phyloP scores from a whole-genome alignment of 2,329 filamentous ascomycete genomes.

The Colletotrichum sp. region DNA sequence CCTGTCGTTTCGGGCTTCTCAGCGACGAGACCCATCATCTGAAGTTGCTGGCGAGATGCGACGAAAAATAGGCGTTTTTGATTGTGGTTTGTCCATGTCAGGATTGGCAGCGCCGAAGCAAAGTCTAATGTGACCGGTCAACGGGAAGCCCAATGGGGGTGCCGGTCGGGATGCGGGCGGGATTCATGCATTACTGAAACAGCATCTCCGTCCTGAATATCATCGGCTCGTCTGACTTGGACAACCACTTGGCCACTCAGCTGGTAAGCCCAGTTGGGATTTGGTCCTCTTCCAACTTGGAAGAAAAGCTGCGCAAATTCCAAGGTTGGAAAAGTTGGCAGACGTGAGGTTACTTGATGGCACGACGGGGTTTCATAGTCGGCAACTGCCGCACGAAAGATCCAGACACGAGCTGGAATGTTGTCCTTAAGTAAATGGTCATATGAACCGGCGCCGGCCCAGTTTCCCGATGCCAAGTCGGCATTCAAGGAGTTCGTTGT shows the following conservation, averaged over 20 bases:
- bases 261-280: not conserved
- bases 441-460: not conserved
- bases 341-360: not conserved
- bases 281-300: not conserved
- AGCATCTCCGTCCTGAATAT: not conserved
- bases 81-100: not conserved
- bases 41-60: constrained; percentile 4
- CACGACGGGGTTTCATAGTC: not conserved
- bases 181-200: constrained; percentile 15
- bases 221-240: not conserved
- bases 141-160: not conserved
- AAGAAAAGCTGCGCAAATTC: not conserved
- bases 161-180: not conserved
- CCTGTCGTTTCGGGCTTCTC: not conserved
- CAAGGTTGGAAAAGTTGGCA: not conserved
- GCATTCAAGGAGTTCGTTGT: not conserved
- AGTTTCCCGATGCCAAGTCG: not conserved
- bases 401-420: not conserved
- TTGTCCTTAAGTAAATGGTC: not conserved
- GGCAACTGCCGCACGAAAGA: not conserved
- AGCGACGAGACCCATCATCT: constrained; percentile 3
- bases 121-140: not conserved
- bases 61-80: not conserved
- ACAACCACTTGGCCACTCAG: not conserved
- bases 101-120: not conserved